Percentiles rank a stretch among this genome's conserved stretches.
Evolutionary conservation across 768 basidiomycete genomes (phyloP).

Genomic region (Mycena galericulata): DNA sequence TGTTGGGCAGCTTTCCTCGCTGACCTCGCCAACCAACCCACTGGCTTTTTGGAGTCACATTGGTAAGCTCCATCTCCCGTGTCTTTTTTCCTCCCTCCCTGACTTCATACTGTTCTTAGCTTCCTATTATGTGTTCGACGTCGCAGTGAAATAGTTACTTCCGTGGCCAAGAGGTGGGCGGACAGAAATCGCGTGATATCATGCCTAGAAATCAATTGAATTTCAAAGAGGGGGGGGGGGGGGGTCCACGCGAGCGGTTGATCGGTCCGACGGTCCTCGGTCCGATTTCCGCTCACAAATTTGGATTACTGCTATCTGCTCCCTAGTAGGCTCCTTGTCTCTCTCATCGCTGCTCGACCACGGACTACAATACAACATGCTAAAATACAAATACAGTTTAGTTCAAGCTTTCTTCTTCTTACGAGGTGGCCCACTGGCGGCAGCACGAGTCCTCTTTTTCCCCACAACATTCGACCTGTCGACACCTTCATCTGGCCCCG

Average conservation of each 20-base stretch:
- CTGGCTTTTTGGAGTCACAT: no score
- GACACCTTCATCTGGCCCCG: not conserved
- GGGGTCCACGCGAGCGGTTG: conserved; percentile 6
- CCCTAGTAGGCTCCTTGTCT: not conserved
- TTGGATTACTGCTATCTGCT: not conserved
- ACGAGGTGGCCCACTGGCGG: not conserved
- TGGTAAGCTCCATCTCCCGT: no score
- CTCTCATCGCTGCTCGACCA: no score
- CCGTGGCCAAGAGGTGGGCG: conserved; percentile 12
- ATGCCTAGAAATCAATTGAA: not conserved
- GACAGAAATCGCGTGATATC: conserved; percentile 6
- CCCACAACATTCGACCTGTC: not conserved
- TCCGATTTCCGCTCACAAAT: not conserved
- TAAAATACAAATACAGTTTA: not conserved
- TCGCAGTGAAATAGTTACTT: no score
- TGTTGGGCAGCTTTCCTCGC: no score
- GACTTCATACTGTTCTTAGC: no score
- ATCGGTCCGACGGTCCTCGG: not conserved
- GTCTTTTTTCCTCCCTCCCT: no score
- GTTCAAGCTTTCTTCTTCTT: not conserved
- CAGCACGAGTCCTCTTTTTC: not conserved
- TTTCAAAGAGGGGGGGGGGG: conserved; percentile 2
- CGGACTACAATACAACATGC: no score
- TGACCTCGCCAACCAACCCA: no score
- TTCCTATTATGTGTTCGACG: no score